phyloP scores from a whole-genome alignment of 2,329 filamentous ascomycete species.

The Fusarium beomiforme region DNA sequence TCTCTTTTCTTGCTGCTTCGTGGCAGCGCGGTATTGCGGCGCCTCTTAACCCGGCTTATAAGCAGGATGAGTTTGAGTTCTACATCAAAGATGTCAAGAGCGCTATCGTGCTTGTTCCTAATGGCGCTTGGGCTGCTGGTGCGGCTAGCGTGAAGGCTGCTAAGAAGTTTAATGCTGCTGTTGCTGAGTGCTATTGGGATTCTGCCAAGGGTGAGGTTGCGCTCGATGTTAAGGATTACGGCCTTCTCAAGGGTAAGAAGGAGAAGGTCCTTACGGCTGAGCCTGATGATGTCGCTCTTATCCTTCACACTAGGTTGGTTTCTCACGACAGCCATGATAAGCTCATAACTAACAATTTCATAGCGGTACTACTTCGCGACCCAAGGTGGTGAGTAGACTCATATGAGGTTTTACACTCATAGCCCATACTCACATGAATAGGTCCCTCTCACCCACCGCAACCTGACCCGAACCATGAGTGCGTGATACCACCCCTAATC shows the following conservation, averaged over 20 bases:
- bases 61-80: slow-evolving; percentile 90
- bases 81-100: slow-evolving; percentile 90
- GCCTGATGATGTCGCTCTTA: slow-evolving; percentile 82
- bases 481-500: slow-evolving; percentile 15
- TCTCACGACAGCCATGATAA: neutral
- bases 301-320: slow-evolving; percentile 76
- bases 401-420: neutral
- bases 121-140: slow-evolving; percentile 72
- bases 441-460: slow-evolving; percentile 82
- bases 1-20: slow-evolving; percentile 85
- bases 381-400: slow-evolving; percentile 73
- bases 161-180: slow-evolving; percentile 81
- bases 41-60: slow-evolving; percentile 88
- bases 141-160: slow-evolving; percentile 80
- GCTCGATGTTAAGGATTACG: slow-evolving; percentile 80
- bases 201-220: slow-evolving; percentile 70
- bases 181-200: slow-evolving; percentile 88
- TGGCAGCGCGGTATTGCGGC: slow-evolving; percentile 87
- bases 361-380: slow-evolving; percentile 82
- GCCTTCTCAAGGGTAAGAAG: slow-evolving; percentile 65
- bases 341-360: slow-evolving; percentile 35
- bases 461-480: slow-evolving; percentile 84
- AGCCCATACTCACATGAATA: slow-evolving; percentile 42
- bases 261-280: slow-evolving; percentile 60
- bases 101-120: slow-evolving; percentile 79